Evolutionary conservation across 1,139 yeast genomes (phyloP).

Genomic region (Scheffersomyces quercinus): DNA sequence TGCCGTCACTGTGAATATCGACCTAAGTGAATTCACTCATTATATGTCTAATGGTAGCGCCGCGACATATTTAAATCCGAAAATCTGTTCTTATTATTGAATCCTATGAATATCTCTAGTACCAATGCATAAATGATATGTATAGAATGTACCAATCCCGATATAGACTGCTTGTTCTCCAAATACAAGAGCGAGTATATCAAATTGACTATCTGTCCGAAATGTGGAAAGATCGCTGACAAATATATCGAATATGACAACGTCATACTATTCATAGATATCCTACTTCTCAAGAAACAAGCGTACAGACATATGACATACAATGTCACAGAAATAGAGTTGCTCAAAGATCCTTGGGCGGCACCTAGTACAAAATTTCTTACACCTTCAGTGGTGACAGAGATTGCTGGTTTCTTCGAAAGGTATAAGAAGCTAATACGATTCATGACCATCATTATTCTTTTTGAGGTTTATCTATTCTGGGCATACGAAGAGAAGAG

Average conservation of each 20-base stretch:
- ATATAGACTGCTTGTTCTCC: conserved; percentile 63
- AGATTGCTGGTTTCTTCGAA: conserved; percentile 1
- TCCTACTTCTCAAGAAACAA: conserved; percentile 78
- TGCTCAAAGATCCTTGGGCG: conserved; percentile 15
- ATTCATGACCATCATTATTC: conserved; percentile 60
- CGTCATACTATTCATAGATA: conserved; percentile 79
- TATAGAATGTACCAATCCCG: conserved; percentile 73
- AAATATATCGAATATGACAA: conserved; percentile 89
- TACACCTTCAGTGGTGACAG: background rate
- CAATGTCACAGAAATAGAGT: conserved; percentile 54
- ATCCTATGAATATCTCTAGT: too few species aligned
- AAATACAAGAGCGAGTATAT: conserved; percentile 78
- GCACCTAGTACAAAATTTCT: background rate
- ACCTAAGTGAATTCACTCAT: too few species aligned
- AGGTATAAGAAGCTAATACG: conserved; percentile 39
- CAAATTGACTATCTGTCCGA: conserved; percentile 73
- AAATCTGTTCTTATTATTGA: too few species aligned
- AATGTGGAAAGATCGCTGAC: conserved; percentile 78
- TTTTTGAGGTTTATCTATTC: conserved; percentile 87
- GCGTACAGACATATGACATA: conserved; percentile 89
- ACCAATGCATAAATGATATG: conserved; percentile 62
- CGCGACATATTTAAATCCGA: too few species aligned
- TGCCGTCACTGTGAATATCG: too few species aligned
- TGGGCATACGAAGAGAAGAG: conserved; percentile 90
- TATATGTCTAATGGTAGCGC: too few species aligned